Evolutionary conservation across 2,329 filamentous ascomycete genomes (phyloP).

Genomic region (Aspergillus texensis): DNA sequence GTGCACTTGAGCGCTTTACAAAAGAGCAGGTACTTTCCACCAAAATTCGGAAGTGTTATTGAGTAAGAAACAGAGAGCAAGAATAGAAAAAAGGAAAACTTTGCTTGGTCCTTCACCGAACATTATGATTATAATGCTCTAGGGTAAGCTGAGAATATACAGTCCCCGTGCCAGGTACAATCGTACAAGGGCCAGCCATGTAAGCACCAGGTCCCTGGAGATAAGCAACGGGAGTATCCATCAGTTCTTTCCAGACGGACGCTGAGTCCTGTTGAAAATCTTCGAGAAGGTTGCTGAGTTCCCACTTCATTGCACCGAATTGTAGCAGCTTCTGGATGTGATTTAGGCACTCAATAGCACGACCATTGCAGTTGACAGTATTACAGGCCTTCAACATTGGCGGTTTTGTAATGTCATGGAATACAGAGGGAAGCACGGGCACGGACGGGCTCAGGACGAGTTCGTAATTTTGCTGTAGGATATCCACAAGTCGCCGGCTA

Average conservation of each 20-base stretch:
- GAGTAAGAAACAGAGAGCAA: background rate
- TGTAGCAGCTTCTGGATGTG: slow-evolving; percentile 37
- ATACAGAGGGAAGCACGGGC: slow-evolving; percentile 31
- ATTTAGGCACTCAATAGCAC: slow-evolving; percentile 36
- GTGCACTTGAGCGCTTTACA: too few species aligned
- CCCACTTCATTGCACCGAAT: slow-evolving; percentile 39
- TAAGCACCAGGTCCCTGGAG: slow-evolving; percentile 17
- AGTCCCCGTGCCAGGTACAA: slow-evolving; percentile 11
- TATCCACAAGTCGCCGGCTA: slow-evolving; percentile 59
- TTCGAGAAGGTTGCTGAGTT: slow-evolving; percentile 30
- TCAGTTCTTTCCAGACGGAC: slow-evolving; percentile 27
- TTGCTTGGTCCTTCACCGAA: background rate
- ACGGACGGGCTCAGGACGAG: slow-evolving; percentile 37
- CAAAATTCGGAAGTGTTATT: too few species aligned
- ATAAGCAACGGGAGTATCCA: slow-evolving; percentile 27
- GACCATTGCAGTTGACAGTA: slow-evolving; percentile 36
- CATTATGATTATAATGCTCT: background rate
- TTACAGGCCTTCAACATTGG: slow-evolving; percentile 34
- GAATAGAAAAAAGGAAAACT: background rate
- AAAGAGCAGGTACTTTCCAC: too few species aligned
- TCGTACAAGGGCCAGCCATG: slow-evolving; percentile 9
- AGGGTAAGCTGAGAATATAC: slow-evolving; percentile 11
- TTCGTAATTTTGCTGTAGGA: slow-evolving; percentile 58
- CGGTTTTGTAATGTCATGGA: slow-evolving; percentile 35
- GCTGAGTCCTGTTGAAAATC: slow-evolving; percentile 37